A percentile compares a stretch with the other conserved stretches of the same genome.
phyloP scores from a whole-genome alignment of 192 early-diverging fungal species.

The Tieghemiomyces parasiticus region DNA sequence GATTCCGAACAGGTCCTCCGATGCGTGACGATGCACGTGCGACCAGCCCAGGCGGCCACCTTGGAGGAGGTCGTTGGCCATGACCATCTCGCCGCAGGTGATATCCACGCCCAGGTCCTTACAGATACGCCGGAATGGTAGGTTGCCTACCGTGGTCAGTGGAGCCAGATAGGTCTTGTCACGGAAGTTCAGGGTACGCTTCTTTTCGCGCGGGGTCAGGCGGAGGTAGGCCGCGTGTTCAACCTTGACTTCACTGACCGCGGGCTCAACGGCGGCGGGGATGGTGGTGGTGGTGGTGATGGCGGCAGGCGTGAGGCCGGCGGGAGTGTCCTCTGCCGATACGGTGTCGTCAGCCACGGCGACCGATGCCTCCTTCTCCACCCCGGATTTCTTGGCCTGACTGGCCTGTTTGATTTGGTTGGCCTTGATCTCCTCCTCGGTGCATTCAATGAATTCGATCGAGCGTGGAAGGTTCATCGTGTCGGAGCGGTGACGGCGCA shows the following conservation, averaged over 20 bases:
- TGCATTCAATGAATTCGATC: slow-evolving; percentile 21
- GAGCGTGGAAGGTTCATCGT: slow-evolving; percentile 24
- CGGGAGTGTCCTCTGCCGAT: slow-evolving; percentile 12
- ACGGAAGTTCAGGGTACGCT: slow-evolving; percentile 44
- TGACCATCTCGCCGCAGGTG: slow-evolving; percentile 94
- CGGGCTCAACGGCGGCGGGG: not conserved
- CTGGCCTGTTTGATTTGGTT: slow-evolving; percentile 15
- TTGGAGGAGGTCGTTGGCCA: slow-evolving; percentile 47
- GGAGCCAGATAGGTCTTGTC: slow-evolving; percentile 90
- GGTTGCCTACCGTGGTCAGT: slow-evolving; percentile 92
- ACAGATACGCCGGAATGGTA: slow-evolving; percentile 91
- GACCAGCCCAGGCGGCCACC: slow-evolving; percentile 69
- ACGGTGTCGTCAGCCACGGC: slow-evolving; percentile 11
- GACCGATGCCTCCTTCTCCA: slow-evolving; percentile 5
- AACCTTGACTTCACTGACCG: slow-evolving; percentile 1
- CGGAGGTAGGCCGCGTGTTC: slow-evolving; percentile 6
- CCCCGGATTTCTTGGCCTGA: not conserved
- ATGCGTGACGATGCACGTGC: slow-evolving; percentile 62
- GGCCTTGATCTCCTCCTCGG: slow-evolving; percentile 18
- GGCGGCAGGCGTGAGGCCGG: slow-evolving; percentile 13
- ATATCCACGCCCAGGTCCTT: slow-evolving; percentile 90
- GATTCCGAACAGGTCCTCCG: slow-evolving; percentile 86
- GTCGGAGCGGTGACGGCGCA: slow-evolving; percentile 8
- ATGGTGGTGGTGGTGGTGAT: not conserved
- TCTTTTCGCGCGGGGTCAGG: not conserved